Evolutionary conservation across 345 rosid genomes (phyloP).

Genomic region (Turritis glabra): DNA sequence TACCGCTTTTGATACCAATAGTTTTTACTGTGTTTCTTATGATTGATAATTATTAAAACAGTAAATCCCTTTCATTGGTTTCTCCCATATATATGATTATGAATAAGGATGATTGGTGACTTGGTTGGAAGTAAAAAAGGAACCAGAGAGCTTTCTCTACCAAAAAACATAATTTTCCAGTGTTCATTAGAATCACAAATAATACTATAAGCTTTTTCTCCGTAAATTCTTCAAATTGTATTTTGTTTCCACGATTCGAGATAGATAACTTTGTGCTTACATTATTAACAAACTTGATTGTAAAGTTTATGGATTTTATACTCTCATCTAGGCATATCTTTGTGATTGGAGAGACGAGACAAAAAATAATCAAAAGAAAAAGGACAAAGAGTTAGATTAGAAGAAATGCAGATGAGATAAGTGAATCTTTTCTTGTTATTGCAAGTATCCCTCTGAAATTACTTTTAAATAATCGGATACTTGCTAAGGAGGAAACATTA

Average conservation of each 20-base stretch:
- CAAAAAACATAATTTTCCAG: no score
- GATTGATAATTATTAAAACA: no score
- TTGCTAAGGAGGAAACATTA: constrained; percentile 27
- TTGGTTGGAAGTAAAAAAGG: no score
- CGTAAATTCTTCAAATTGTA: neutral
- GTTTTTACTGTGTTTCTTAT: no score
- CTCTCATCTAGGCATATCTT: neutral
- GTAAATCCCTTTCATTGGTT: no score
- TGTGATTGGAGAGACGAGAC: neutral
- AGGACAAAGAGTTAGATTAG: neutral
- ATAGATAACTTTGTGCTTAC: neutral
- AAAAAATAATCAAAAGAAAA: neutral
- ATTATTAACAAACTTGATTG: neutral
- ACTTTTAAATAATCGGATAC: constrained; percentile 2
- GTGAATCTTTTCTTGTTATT: constrained; percentile 4
- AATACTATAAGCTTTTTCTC: neutral
- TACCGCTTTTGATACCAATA: no score
- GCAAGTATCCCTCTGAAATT: constrained; percentile 1
- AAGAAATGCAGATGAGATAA: neutral
- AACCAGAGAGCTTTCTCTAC: no score
- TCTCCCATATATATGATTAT: no score
- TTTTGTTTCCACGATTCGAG: neutral
- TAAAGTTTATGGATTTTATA: neutral
- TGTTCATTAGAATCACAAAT: no score
- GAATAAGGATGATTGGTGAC: no score